A percentile compares a stretch with the other conserved stretches of the same genome.
These are phyloP conservation scores for Pontederia paniculata DNA, from an alignment of 176 grass and related monocot species.

Conservation along the genomic window DNA sequence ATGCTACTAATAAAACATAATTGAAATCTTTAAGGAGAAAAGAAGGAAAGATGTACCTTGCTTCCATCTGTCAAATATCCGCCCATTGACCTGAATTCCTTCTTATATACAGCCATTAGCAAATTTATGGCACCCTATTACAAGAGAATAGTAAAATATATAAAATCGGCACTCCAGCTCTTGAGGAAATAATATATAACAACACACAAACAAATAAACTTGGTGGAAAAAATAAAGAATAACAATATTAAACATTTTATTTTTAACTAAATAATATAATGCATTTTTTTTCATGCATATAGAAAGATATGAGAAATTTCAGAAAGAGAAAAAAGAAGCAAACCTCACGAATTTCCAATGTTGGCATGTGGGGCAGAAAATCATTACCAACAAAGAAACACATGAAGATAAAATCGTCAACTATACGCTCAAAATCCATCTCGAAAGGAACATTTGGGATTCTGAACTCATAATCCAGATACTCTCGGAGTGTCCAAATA, in stretches of 20 bases:
- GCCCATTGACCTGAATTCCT: slow-evolving; percentile 22
- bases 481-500: slow-evolving; percentile 97
- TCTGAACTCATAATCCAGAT: slow-evolving; percentile 91
- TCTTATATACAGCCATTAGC: slow-evolving; percentile 18
- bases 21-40: too few species aligned
- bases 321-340: neutral
- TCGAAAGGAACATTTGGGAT: slow-evolving; percentile 71
- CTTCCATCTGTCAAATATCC: slow-evolving; percentile 15
- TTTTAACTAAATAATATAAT: neutral
- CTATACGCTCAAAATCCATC: slow-evolving; percentile 39
- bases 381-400: slow-evolving; percentile 81
- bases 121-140: slow-evolving; percentile 22
- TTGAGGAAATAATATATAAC: neutral
- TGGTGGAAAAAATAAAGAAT: neutral
- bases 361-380: slow-evolving; percentile 69
- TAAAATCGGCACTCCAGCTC: neutral
- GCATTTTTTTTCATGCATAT: neutral
- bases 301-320: neutral
- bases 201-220: too few species aligned
- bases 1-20: too few species aligned
- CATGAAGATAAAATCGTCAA: slow-evolving; percentile 76
- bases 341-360: slow-evolving; percentile 61
- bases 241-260: neutral
- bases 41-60: too few species aligned
- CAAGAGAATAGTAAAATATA: neutral